These are phyloP conservation scores for Fusarium kyushuense DNA, from an alignment of 2,329 filamentous ascomycete genomes.

Conservation along the genomic window DNA sequence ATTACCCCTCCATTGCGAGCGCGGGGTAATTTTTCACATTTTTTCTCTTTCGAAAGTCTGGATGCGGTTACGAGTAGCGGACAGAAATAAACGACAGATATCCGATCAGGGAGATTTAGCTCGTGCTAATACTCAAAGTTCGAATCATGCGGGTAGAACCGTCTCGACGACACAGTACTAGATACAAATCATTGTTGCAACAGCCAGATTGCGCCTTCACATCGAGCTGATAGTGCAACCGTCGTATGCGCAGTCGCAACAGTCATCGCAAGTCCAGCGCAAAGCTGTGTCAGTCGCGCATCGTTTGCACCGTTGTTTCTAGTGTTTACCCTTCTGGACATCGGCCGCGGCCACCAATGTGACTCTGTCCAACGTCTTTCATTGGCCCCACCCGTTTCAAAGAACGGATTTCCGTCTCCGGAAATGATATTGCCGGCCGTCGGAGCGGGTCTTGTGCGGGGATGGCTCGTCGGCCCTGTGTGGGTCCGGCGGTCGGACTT, in stretches of 20 bases:
- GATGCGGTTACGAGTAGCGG: not conserved
- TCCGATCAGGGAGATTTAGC: not conserved
- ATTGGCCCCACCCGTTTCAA: conserved; percentile 20
- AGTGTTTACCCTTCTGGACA: conserved; percentile 26
- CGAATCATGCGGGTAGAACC: not conserved
- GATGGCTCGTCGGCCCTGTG: conserved; percentile 19
- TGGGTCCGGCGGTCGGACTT: conserved; percentile 7
- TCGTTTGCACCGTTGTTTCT: conserved; percentile 16
- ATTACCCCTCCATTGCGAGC: conserved; percentile 38
- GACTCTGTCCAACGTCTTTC: conserved; percentile 18
- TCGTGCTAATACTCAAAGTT: not conserved
- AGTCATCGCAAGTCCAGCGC: not conserved
- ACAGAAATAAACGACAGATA: conserved; percentile 24
- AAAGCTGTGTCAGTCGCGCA: not conserved
- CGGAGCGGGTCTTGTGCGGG: conserved; percentile 32
- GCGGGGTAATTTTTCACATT: conserved; percentile 33
- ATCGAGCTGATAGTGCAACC: not conserved
- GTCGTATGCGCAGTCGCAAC: not conserved
- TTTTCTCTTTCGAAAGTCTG: conserved; percentile 1
- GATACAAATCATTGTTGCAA: not conserved
- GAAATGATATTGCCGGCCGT: conserved; percentile 33
- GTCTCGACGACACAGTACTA: not conserved
- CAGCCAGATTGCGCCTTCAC: not conserved
- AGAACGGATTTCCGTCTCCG: conserved; percentile 31
- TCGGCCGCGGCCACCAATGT: conserved; percentile 33